Conservation (phyloP, 2,329 filamentous ascomycete genomes). For the Ophiocordyceps polyrhachis-furcata region DNA sequence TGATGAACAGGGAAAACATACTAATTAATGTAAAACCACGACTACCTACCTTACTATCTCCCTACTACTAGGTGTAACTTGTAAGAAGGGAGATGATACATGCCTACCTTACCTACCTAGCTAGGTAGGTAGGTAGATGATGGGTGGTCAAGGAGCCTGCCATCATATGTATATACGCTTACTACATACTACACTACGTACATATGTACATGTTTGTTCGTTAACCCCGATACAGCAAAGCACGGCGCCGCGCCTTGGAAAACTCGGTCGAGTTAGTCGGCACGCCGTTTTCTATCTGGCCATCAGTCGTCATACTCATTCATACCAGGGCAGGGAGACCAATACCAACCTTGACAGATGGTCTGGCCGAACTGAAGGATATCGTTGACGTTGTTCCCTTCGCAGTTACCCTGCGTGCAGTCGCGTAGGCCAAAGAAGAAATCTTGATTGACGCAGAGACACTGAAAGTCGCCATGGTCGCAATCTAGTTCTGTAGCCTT, state of each 20-base stretch:
- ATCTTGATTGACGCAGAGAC: neutral
- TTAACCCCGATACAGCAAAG: neutral
- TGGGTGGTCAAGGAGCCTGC: no score
- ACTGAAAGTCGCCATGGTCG: neutral
- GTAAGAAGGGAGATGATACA: no score
- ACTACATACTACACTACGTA: no score
- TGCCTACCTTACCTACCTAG: no score
- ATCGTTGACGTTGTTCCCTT: neutral
- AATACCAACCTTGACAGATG: neutral
- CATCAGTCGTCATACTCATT: neutral
- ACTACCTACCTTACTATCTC: no score
- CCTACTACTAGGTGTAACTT: no score
- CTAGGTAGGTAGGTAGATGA: no score
- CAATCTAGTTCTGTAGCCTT: neutral
- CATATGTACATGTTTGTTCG: no score
- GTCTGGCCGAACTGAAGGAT: neutral
- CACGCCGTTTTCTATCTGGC: neutral
- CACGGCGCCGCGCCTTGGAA: neutral
- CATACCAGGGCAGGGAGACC: neutral
- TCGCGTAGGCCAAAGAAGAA: neutral
- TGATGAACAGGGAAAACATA: no score
- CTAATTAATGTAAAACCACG: no score
- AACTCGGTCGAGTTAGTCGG: neutral
- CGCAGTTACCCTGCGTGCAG: neutral
- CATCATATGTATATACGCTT: no score